These are phyloP conservation scores for Pseudogymnoascus sp. DNA, from an alignment of 2,329 filamentous ascomycete genomes.

Conservation along the genomic window DNA sequence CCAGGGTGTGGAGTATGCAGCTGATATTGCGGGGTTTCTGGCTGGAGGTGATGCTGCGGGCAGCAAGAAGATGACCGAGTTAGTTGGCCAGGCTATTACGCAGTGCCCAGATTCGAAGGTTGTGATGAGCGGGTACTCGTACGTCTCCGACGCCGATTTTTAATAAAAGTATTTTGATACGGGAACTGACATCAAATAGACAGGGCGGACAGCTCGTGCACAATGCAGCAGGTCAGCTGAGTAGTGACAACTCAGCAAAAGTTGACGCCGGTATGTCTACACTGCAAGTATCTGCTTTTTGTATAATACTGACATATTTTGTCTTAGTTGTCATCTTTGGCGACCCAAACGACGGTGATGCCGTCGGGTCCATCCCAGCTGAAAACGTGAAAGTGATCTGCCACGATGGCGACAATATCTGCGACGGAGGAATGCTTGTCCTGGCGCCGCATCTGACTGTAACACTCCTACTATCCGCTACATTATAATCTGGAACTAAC, in stretches of 20 bases:
- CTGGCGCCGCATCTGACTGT: slow-evolving; percentile 15
- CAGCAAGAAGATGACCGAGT: slow-evolving; percentile 31
- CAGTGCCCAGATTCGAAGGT: slow-evolving; percentile 19
- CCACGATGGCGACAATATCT: slow-evolving; percentile 20
- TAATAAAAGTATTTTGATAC: not conserved
- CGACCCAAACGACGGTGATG: slow-evolving; percentile 20
- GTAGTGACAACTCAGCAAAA: slow-evolving; percentile 11
- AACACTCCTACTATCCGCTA: not conserved
- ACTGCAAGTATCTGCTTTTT: not conserved
- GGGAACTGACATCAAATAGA: not conserved
- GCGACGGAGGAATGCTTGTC: slow-evolving; percentile 12
- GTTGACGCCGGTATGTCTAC: slow-evolving; percentile 16
- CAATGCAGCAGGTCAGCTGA: slow-evolving; percentile 18
- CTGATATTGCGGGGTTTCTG: slow-evolving; percentile 36
- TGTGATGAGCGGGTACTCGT: slow-evolving; percentile 20
- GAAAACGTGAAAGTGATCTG: slow-evolving; percentile 20
- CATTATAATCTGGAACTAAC: not conserved
- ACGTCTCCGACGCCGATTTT: not conserved
- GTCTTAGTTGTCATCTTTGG: slow-evolving; percentile 21
- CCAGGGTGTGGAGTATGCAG: slow-evolving; percentile 47
- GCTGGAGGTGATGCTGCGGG: slow-evolving; percentile 37
- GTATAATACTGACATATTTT: not conserved
- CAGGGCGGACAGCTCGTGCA: slow-evolving; percentile 21
- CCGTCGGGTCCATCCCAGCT: slow-evolving; percentile 16
- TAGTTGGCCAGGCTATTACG: slow-evolving; percentile 13